phyloP scores from a whole-genome alignment of 768 basidiomycete species.

The Tephrocybe sp. region DNA sequence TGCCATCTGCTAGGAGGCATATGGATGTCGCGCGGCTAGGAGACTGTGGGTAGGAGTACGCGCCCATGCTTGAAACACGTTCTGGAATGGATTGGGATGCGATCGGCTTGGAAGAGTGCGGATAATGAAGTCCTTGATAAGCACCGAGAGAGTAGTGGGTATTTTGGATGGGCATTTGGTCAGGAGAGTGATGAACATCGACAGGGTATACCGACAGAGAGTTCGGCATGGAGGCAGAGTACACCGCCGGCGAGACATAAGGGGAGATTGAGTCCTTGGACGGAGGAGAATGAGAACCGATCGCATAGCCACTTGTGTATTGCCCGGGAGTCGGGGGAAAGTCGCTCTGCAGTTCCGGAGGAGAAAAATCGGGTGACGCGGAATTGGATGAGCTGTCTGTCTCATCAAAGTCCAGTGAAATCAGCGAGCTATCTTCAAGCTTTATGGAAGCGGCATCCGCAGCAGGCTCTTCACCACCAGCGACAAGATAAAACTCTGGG shows the following conservation, averaged over 20 bases:
- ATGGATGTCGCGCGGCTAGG: slow-evolving; percentile 38
- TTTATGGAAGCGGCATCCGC: slow-evolving; percentile 53
- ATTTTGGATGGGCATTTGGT: slow-evolving; percentile 12
- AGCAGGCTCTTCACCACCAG: slow-evolving; percentile 74
- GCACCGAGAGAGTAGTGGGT: slow-evolving; percentile 10
- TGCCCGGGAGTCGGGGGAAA: slow-evolving; percentile 46
- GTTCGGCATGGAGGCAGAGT: slow-evolving; percentile 14
- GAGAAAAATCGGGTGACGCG: slow-evolving; percentile 46
- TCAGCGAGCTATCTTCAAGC: slow-evolving; percentile 49
- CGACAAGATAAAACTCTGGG: slow-evolving; percentile 73
- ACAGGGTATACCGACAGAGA: slow-evolving; percentile 16
- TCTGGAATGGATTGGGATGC: background rate
- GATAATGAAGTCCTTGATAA: slow-evolving; percentile 13
- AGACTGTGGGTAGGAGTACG: slow-evolving; percentile 15
- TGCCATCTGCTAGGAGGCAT: slow-evolving; percentile 63
- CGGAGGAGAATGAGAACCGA: slow-evolving; percentile 9
- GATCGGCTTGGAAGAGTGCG: background rate
- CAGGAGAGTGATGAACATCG: slow-evolving; percentile 11
- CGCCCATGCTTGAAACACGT: slow-evolving; percentile 6
- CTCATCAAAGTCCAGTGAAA: slow-evolving; percentile 46
- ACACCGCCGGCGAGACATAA: slow-evolving; percentile 3
- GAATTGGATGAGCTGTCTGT: slow-evolving; percentile 35
- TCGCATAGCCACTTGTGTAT: slow-evolving; percentile 8
- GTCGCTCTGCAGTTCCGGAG: slow-evolving; percentile 40
- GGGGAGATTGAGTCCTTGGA: slow-evolving; percentile 8